These are phyloP conservation scores for Lichtheimia ramosa DNA, from an alignment of 371 early-diverging fungal genomes.

Conservation along the genomic window DNA sequence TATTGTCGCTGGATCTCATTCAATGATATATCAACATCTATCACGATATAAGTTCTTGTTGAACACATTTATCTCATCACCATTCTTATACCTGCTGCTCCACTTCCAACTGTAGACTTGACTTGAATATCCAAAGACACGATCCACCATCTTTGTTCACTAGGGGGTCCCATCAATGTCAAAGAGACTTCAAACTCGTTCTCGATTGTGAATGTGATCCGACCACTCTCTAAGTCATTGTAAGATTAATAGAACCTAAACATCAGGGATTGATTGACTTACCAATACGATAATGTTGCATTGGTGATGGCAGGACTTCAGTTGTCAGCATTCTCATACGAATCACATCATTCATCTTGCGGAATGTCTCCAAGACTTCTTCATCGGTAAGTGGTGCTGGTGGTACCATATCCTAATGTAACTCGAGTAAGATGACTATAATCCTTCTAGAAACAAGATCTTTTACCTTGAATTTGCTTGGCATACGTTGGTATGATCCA, in stretches of 20 bases:
- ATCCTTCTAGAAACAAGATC: background rate
- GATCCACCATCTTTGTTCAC: constrained; percentile 58
- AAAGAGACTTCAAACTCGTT: constrained; percentile 70
- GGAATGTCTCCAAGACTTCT: constrained; percentile 58
- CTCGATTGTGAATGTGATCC: constrained; percentile 63
- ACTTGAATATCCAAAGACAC: constrained; percentile 55
- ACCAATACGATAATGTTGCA: constrained; percentile 59
- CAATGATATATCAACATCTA: constrained; percentile 56
- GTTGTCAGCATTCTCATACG: constrained; percentile 64
- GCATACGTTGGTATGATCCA: constrained; percentile 73
- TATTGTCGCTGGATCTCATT: constrained; percentile 52
- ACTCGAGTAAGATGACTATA: constrained; percentile 8
- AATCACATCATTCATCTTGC: constrained; percentile 69
- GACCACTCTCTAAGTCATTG: constrained; percentile 14
- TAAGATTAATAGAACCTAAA: background rate
- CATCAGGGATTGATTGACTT: constrained; percentile 8
- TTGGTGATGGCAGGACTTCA: constrained; percentile 64
- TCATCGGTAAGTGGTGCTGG: constrained; percentile 53
- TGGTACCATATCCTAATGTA: constrained; percentile 45
- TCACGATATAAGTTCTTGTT: background rate
- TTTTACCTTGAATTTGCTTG: constrained; percentile 49
- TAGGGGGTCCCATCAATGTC: constrained; percentile 57
- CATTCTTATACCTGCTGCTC: constrained; percentile 29
- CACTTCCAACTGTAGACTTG: constrained; percentile 35
- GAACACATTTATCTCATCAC: background rate